These are phyloP conservation scores for Tulasnella sp. DNA, from an alignment of 768 basidiomycete species.

Conservation along the genomic window DNA sequence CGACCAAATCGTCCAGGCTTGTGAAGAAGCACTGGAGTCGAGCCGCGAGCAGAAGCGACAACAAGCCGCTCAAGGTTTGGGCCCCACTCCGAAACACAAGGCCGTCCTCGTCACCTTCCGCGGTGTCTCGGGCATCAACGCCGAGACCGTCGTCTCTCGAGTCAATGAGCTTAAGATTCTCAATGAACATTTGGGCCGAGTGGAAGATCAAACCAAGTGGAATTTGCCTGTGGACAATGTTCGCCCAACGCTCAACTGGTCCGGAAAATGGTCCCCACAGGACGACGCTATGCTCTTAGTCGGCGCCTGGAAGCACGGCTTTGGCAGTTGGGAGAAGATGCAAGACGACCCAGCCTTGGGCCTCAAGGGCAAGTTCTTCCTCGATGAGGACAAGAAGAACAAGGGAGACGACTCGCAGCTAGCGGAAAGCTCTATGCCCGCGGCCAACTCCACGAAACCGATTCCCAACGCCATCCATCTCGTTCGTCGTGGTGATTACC, in stretches of 20 bases:
- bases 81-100: conserved; percentile 92
- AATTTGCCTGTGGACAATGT: conserved; percentile 86
- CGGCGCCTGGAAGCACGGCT: conserved; percentile 88
- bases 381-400: conserved; percentile 95
- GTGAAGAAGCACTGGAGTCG: conserved; percentile 75
- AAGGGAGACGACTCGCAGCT: conserved; percentile 40
- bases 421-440: background rate
- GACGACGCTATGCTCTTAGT: conserved; percentile 95
- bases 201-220: conserved; percentile 80
- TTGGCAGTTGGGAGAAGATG: conserved; percentile 97
- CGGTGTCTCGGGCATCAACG: conserved; percentile 90
- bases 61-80: conserved; percentile 76
- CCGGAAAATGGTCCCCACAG: conserved; percentile 85
- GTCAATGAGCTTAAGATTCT: conserved; percentile 85
- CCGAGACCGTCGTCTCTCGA: conserved; percentile 91
- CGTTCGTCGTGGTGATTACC: conserved; percentile 93
- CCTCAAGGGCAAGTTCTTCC: conserved; percentile 90
- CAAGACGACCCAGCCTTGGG: conserved; percentile 79
- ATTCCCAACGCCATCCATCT: conserved; percentile 98
- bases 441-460: conserved; percentile 45
- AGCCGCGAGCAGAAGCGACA: conserved; percentile 76
- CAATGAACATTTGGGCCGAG: conserved; percentile 66
- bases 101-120: conserved; percentile 90
- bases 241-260: conserved; percentile 93
- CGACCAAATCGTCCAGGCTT: conserved; percentile 88